A percentile compares a stretch with the other conserved stretches of the same genome.
Evolutionary conservation across 1,139 yeast genomes (phyloP).

Genomic region (Wickerhamiella pararugosa): DNA sequence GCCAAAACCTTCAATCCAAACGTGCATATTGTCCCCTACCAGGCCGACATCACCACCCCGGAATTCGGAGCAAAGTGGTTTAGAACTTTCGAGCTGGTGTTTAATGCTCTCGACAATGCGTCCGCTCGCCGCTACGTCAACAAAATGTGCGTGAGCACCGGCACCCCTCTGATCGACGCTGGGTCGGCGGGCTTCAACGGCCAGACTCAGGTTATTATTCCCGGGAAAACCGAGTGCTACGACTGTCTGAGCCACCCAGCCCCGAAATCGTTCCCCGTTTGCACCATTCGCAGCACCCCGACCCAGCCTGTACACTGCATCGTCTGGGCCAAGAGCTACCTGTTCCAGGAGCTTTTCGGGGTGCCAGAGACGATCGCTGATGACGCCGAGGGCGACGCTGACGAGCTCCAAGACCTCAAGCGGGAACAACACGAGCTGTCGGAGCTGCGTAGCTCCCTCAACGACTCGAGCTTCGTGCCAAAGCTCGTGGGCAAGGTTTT

Average conservation of each 20-base stretch:
- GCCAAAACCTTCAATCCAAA: constrained; percentile 65
- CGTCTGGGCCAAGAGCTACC: constrained; percentile 92
- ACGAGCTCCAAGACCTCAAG: constrained; percentile 45
- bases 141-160: constrained; percentile 56
- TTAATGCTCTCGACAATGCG: constrained; percentile 85
- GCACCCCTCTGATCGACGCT: constrained; percentile 71
- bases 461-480: constrained; percentile 26
- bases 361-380: constrained; percentile 24
- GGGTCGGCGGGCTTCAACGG: constrained; percentile 95
- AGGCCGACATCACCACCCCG: constrained; percentile 68
- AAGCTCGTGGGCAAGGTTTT: constrained; percentile 36
- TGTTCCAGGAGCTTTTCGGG: constrained; percentile 67
- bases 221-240: constrained; percentile 77
- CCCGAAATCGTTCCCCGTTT: constrained; percentile 85
- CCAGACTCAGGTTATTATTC: constrained; percentile 81
- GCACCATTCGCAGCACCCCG: constrained; percentile 94
- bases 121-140: constrained; percentile 90
- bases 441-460: constrained; percentile 40
- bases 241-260: constrained; percentile 80
- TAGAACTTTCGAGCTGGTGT: constrained; percentile 56
- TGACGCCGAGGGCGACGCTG: constrained; percentile 26
- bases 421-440: constrained; percentile 65
- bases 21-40: constrained; percentile 62
- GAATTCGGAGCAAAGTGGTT: constrained; percentile 73
- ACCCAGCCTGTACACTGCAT: constrained; percentile 92